Evolutionary conservation across 192 early-diverging fungal genomes (phyloP).

Genomic region (Umbelopsis isabellina): DNA sequence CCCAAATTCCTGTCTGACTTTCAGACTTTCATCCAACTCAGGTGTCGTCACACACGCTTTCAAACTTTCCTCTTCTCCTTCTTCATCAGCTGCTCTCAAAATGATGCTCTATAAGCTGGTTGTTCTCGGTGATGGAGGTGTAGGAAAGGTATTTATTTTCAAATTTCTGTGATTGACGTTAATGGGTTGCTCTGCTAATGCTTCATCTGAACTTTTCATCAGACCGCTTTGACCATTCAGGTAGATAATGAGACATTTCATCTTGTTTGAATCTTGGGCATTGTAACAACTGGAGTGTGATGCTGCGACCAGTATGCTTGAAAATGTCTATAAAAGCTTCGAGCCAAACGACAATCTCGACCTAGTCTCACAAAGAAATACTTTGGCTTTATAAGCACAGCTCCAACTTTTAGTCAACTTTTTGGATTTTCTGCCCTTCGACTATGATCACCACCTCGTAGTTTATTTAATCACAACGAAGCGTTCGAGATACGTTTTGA

Average conservation of each 20-base stretch:
- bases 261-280: not conserved
- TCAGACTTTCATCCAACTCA: constrained; percentile 23
- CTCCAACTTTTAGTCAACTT: no score
- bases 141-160: constrained; percentile 42
- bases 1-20: constrained; percentile 19
- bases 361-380: not conserved
- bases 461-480: no score
- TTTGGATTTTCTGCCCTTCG: no score
- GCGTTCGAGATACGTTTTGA: no score
- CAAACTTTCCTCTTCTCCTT: constrained; percentile 17
- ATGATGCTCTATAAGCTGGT: constrained; percentile 98
- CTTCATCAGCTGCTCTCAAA: constrained; percentile 26
- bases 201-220: not conserved
- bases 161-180: not conserved
- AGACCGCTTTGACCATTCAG: constrained; percentile 51
- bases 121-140: constrained; percentile 92
- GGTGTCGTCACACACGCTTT: constrained; percentile 23
- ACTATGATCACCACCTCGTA: no score
- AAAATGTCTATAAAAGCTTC: no score
- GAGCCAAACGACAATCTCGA: no score
- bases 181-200: not conserved
- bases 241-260: constrained; percentile 25
- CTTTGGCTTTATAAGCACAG: not conserved
- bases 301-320: not conserved
- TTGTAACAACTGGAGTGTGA: not conserved